Evolutionary conservation across 306 rosid genomes (phyloP).

Genomic region (Lagenaria siceraria): DNA sequence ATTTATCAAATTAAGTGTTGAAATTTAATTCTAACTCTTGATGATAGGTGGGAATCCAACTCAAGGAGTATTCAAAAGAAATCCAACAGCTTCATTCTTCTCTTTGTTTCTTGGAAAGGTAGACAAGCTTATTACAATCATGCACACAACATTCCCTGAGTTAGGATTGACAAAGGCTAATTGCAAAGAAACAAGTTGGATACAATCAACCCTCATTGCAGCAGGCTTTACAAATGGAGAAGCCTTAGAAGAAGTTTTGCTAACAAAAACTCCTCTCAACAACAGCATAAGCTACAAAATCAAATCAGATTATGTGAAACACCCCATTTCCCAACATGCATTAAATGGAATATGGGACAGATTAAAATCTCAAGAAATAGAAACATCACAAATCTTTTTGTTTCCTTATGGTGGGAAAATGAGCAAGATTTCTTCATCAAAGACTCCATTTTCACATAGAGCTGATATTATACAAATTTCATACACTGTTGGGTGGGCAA

Average conservation of each 20-base stretch:
- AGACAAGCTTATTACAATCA: conserved; percentile 18
- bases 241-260: conserved; percentile 28
- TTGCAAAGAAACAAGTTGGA: conserved; percentile 57
- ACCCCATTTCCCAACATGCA: conserved; percentile 32
- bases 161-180: conserved; percentile 34
- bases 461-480: conserved; percentile 22
- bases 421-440: conserved; percentile 37
- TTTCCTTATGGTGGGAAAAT: conserved; percentile 67
- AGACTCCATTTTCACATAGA: conserved; percentile 55
- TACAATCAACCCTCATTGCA: conserved; percentile 46
- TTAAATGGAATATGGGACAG: conserved; percentile 33
- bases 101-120: conserved; percentile 41
- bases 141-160: conserved; percentile 42
- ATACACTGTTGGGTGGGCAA: conserved; percentile 23
- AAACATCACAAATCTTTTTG: conserved; percentile 31
- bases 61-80: conserved; percentile 15
- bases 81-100: conserved; percentile 15
- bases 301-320: conserved; percentile 52
- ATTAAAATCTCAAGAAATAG: conserved; percentile 22
- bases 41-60: conserved; percentile 13
- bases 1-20: too few relatives aligned
- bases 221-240: conserved; percentile 18
- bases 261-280: conserved; percentile 19
- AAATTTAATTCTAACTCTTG: not conserved
- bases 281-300: conserved; percentile 39